Evolutionary conservation across 2,329 filamentous ascomycete species (phyloP).

Genomic region (Dryadomyces sulphureus): DNA sequence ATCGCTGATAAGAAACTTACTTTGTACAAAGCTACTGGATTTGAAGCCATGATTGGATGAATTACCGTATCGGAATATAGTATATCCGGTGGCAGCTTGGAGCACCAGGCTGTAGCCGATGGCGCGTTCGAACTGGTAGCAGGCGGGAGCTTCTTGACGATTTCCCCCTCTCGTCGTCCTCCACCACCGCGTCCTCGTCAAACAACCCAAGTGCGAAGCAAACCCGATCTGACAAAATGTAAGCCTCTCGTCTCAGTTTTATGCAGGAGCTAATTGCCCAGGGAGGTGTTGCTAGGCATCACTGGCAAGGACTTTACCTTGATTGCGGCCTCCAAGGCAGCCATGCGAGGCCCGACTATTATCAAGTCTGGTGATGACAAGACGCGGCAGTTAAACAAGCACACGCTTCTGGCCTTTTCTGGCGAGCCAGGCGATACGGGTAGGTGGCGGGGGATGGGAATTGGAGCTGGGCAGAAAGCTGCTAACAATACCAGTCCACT

Average conservation of each 20-base stretch:
- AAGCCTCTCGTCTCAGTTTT: too few species aligned
- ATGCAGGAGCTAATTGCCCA: constrained; percentile 28
- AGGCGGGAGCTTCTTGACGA: neutral
- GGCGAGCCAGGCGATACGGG: constrained; percentile 93
- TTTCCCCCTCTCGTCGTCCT: neutral
- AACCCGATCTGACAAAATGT: too few species aligned
- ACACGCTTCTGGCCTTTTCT: constrained; percentile 88
- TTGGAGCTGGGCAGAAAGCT: neutral
- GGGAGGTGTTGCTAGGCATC: constrained; percentile 96
- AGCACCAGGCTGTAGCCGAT: constrained; percentile 27
- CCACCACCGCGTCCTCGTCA: neutral
- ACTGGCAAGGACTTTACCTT: constrained; percentile 99
- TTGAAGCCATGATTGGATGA: neutral
- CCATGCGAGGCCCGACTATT: constrained; percentile 93
- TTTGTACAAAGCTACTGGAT: neutral
- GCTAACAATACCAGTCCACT: constrained; percentile 55
- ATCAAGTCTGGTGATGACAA: constrained; percentile 95
- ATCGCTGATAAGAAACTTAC: neutral
- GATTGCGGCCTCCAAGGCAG: constrained; percentile 92
- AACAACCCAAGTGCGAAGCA: too few species aligned
- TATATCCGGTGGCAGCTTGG: constrained; percentile 6
- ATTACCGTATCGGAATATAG: constrained; percentile 9
- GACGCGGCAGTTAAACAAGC: constrained; percentile 80
- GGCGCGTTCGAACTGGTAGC: constrained; percentile 8
- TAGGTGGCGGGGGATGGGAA: constrained; percentile 18